Conservation (phyloP, 495 filamentous ascomycete genomes). For the Penicillium paxilli region DNA sequence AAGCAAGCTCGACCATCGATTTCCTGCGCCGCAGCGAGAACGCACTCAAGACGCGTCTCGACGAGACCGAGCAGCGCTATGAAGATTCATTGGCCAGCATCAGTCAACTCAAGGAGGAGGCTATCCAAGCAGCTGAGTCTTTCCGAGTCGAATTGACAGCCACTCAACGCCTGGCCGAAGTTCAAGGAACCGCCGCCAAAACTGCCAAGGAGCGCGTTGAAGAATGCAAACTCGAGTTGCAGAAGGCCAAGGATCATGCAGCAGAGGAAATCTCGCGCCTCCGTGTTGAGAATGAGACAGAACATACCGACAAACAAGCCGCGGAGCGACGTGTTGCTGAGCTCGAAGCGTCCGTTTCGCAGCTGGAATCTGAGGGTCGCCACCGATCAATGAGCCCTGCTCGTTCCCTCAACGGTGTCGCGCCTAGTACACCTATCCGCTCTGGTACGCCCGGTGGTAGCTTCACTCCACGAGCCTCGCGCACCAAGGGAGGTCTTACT, state of each 20-base stretch:
- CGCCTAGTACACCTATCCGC: conserved; percentile 47
- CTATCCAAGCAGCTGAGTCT: conserved; percentile 72
- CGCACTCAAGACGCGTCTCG: conserved; percentile 72
- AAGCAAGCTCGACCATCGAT: conserved; percentile 72
- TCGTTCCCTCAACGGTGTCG: conserved; percentile 51
- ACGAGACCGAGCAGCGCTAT: conserved; percentile 81
- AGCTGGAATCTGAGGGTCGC: conserved; percentile 55
- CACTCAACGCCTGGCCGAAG: conserved; percentile 73
- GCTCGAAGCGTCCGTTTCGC: conserved; percentile 71
- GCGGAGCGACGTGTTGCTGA: conserved; percentile 70
- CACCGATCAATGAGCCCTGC: conserved; percentile 52
- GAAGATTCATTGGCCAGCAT: conserved; percentile 80
- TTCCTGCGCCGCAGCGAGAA: conserved; percentile 77
- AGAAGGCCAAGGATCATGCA: conserved; percentile 76
- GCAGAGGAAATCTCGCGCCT: conserved; percentile 78
- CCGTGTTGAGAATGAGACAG: conserved; percentile 78
- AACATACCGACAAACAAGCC: conserved; percentile 67
- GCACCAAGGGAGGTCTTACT: conserved; percentile 57
- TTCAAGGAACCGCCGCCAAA: conserved; percentile 80
- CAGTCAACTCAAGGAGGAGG: conserved; percentile 80
- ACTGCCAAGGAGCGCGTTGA: conserved; percentile 78
- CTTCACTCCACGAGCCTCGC: conserved; percentile 59
- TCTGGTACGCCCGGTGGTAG: conserved; percentile 49
- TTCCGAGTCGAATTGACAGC: conserved; percentile 82
- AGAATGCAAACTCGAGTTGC: conserved; percentile 74